Evolutionary conservation across 2,329 filamentous ascomycete genomes (phyloP).

Genomic region (Fusarium domesticum): DNA sequence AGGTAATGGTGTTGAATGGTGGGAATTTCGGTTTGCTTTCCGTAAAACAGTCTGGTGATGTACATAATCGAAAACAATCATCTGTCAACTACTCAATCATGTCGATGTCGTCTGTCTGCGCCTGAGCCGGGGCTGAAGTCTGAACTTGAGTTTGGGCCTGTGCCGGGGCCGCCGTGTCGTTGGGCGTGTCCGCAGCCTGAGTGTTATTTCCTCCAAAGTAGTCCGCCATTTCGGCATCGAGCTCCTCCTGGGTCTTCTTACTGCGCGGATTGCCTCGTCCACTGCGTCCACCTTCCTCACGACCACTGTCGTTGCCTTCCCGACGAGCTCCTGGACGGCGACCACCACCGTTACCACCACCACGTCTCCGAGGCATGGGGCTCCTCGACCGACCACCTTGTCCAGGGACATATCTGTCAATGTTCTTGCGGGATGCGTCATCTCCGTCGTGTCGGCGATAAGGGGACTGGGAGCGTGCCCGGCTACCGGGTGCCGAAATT

Average conservation of each 20-base stretch:
- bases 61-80: constrained; percentile 22
- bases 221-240: constrained; percentile 96
- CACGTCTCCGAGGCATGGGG: constrained; percentile 52
- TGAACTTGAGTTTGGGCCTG: constrained; percentile 23
- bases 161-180: constrained; percentile 29
- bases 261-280: constrained; percentile 53
- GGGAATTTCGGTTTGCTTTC: constrained; percentile 12
- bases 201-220: constrained; percentile 64
- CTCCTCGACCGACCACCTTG: constrained; percentile 52
- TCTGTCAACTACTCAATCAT: constrained; percentile 60
- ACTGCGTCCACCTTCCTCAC: constrained; percentile 36
- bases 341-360: constrained; percentile 42
- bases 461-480: constrained; percentile 63
- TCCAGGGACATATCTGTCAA: constrained; percentile 77
- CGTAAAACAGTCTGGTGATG: constrained; percentile 27
- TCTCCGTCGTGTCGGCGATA: constrained; percentile 47
- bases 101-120: constrained; percentile 57
- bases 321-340: constrained; percentile 50
- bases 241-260: constrained; percentile 85
- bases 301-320: constrained; percentile 37
- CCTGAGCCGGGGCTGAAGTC: constrained; percentile 15
- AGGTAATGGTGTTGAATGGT: constrained; percentile 11
- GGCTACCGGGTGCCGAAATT: constrained; percentile 51
- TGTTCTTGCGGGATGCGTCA: constrained; percentile 61
- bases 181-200: constrained; percentile 34